These are phyloP conservation scores for Amylostereum areolatum DNA, from an alignment of 1,284 basidiomycete species.

Conservation along the genomic window DNA sequence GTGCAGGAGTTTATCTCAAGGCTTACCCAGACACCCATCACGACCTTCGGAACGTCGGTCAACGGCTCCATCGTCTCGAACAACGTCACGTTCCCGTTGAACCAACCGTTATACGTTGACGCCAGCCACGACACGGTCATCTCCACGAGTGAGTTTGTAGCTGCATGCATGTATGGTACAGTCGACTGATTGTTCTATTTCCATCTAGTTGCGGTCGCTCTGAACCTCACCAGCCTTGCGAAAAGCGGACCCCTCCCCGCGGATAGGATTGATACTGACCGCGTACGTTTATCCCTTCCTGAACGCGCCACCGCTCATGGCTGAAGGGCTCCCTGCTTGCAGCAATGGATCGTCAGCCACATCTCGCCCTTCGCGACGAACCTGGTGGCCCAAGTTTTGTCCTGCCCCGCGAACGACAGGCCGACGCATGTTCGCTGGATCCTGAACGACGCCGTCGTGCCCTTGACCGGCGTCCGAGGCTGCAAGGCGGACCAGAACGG, in stretches of 20 bases:
- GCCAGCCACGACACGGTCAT: constrained; percentile 46
- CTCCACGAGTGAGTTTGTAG: constrained; percentile 25
- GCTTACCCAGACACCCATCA: constrained; percentile 42
- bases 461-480: constrained; percentile 52
- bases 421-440: constrained; percentile 48
- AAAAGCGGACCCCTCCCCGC: constrained; percentile 49
- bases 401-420: constrained; percentile 33
- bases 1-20: constrained; percentile 51
- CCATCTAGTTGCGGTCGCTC: constrained; percentile 41
- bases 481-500: constrained; percentile 48
- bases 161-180: background rate
- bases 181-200: background rate
- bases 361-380: constrained; percentile 45
- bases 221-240: constrained; percentile 59
- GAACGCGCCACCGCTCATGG: background rate
- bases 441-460: constrained; percentile 56
- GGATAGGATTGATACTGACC: constrained; percentile 50
- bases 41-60: constrained; percentile 44
- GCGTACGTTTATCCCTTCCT: constrained; percentile 23
- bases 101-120: constrained; percentile 55
- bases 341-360: constrained; percentile 8
- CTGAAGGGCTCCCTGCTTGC: background rate
- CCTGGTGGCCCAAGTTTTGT: constrained; percentile 57
- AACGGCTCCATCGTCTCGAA: constrained; percentile 52
- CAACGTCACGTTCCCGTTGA: constrained; percentile 51